Evolutionary conservation across 129 eudicot genomes (phyloP).

Genomic region (Silybum marianum): DNA sequence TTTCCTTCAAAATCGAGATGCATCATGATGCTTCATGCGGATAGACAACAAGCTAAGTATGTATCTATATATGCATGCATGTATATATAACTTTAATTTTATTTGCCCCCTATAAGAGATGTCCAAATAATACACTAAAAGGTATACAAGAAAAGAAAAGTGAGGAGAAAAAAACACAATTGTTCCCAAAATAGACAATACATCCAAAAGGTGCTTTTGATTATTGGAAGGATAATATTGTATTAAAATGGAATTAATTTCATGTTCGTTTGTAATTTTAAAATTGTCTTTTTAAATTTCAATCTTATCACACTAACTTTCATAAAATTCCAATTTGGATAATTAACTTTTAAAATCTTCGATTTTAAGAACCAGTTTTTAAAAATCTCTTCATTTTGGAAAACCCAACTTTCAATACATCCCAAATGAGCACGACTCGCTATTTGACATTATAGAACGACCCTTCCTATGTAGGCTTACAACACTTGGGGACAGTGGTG

Average conservation of each 20-base stretch:
- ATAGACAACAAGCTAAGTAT: not conserved
- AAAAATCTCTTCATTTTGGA: too few species aligned
- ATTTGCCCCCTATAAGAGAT: constrained; percentile 4
- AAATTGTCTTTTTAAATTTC: too few species aligned
- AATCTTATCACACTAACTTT: too few species aligned
- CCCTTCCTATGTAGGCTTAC: too few species aligned
- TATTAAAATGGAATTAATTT: not conserved
- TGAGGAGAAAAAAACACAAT: not conserved
- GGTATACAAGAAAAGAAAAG: not conserved
- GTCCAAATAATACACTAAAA: constrained; percentile 9
- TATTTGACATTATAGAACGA: too few species aligned
- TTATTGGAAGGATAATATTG: constrained; percentile 11
- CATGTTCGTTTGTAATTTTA: too few species aligned
- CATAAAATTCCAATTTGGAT: too few species aligned
- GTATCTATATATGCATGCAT: not conserved
- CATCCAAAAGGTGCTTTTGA: constrained; percentile 21
- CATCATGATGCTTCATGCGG: not conserved
- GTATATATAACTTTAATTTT: constrained; percentile 9
- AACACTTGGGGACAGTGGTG: too few species aligned
- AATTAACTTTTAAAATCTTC: too few species aligned
- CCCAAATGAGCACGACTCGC: too few species aligned
- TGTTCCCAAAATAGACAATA: constrained; percentile 23
- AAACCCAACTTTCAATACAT: too few species aligned
- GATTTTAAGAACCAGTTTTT: too few species aligned
- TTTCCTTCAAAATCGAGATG: not conserved